Conservation (phyloP, 441 rosid genomes). For the Pelargonium citronellum region DNA sequence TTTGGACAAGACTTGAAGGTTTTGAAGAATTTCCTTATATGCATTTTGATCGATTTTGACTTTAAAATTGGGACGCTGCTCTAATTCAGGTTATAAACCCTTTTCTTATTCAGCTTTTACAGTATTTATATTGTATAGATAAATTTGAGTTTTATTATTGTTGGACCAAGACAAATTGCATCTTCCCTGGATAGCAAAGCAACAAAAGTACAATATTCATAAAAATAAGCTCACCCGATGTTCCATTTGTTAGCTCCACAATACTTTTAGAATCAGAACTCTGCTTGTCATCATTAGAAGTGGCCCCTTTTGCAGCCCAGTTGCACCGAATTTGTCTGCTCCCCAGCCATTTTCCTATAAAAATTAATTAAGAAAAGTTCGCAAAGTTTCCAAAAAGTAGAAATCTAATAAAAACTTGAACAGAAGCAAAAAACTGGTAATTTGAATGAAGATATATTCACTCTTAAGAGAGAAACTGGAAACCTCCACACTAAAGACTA, state of each 20-base stretch:
- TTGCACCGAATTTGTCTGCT: slow-evolving; percentile 93
- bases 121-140: too few species aligned
- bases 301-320: slow-evolving; percentile 96
- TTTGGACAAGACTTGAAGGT: too few species aligned
- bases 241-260: slow-evolving; percentile 71
- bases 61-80: too few species aligned
- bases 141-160: slow-evolving; percentile 3
- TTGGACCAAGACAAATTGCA: neutral
- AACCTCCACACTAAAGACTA: too few species aligned
- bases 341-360: slow-evolving; percentile 88
- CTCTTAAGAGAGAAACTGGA: too few species aligned
- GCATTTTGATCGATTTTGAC: too few species aligned
- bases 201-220: neutral
- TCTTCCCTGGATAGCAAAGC: neutral
- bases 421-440: neutral
- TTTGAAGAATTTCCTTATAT: too few species aligned
- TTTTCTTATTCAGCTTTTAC: too few species aligned
- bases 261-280: slow-evolving; percentile 79
- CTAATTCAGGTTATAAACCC: too few species aligned
- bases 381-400: neutral
- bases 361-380: neutral
- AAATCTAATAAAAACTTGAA: neutral
- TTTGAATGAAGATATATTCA: neutral
- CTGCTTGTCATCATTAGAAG: slow-evolving; percentile 72
- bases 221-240: slow-evolving; percentile 16